Evolutionary conservation across 2,329 filamentous ascomycete species (phyloP), one percentile per base, ranked within the genome.

Genomic region (Rhinocladiella similis): DNA sequence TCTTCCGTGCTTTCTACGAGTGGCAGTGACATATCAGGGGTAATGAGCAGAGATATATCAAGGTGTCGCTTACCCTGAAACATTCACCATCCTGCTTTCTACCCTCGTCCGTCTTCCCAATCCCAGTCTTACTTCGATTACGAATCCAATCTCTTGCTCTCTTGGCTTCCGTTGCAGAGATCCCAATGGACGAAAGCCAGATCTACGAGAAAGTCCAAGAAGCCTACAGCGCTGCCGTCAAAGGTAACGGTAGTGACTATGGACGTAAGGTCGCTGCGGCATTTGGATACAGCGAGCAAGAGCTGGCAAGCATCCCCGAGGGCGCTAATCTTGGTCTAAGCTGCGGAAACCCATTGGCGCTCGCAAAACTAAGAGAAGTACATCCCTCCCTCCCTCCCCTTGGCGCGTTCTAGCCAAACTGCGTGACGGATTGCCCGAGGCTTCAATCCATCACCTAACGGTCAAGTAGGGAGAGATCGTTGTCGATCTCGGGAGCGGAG

Each of bases 401-500:
- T n/a, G n/a, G 19, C 25, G 47, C 9, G 29, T 38, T 9, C 16
- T 35, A 3, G 35, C 47, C 13, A 9, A 35, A 49, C 47, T 36
- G 33, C n/a, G n/a, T 47, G 7, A 47, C 16, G 27, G 14, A 41
- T 51, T 19, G 13, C 18, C 18, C 4, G 18, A 19, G 25, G 43
- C 43, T 18, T 46, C 18, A 12, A 33, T 33, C 10, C 29, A 33
- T 33, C 10, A 12, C 10, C 10, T 33, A 33, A 33, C 29, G 3
- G 29, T 33, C 29, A 7, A 33, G 29, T 7, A 83, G 76, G 82
- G 82, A 14, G 83, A 86, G 64, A 81, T 75, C 0, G 75, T 85
- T 1, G 68, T 85, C 53, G 83, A 85, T 61, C 70, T 86, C 1
- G 83, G 83, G 1, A 77, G 75, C 58, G 82, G 83, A 2, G 81